Conservation (phyloP, 495 filamentous ascomycete genomes). For the Penicillium salamii region DNA sequence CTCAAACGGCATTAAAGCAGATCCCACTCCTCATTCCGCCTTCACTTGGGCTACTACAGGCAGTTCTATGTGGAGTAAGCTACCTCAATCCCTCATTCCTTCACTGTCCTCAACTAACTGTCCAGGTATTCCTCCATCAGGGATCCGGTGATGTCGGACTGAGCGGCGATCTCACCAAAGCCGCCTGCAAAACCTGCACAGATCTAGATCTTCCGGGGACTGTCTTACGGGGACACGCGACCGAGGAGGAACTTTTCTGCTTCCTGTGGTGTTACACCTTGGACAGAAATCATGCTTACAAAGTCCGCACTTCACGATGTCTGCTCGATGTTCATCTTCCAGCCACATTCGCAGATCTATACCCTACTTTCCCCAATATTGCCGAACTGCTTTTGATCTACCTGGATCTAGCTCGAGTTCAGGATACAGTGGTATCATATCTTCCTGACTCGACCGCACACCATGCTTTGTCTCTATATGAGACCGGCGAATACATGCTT, state of each 20-base stretch:
- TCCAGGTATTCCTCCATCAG: conserved; percentile 20
- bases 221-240: background rate
- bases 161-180: conserved; percentile 14
- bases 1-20: conserved; percentile 13
- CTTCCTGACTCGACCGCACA: background rate
- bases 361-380: background rate
- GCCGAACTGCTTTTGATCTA: conserved; percentile 17
- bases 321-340: conserved; percentile 6
- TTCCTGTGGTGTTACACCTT: conserved; percentile 25
- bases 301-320: conserved; percentile 7
- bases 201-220: conserved; percentile 11
- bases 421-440: conserved; percentile 14
- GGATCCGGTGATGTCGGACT: conserved; percentile 16
- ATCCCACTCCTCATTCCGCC: conserved; percentile 13
- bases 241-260: conserved; percentile 21
- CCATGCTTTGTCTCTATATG: background rate
- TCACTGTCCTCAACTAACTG: background rate
- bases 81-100: no score
- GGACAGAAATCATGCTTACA: conserved; percentile 22
- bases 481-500: conserved; percentile 3
- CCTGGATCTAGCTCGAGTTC: conserved; percentile 17
- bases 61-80: conserved; percentile 2
- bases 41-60: conserved; percentile 14
- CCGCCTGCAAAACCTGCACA: conserved; percentile 18
- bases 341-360: background rate